Evolutionary conservation across 2,329 filamentous ascomycete species (phyloP).

Genomic region (Colletotrichum acutatum): DNA sequence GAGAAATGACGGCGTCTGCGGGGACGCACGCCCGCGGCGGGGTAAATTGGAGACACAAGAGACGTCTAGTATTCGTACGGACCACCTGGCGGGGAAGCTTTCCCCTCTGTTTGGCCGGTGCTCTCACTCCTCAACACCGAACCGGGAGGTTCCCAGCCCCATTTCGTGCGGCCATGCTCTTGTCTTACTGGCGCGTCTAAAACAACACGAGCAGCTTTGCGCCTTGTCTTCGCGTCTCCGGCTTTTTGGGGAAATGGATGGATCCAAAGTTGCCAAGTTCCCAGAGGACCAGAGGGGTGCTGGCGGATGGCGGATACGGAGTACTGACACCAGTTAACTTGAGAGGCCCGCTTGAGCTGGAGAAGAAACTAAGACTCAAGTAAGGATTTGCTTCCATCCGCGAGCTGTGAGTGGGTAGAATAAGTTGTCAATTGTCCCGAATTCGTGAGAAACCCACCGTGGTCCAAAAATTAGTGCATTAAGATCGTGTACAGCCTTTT

Average conservation of each 20-base stretch:
- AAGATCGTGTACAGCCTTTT: neutral
- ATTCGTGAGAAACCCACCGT: neutral
- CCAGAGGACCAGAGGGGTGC: too few relatives aligned
- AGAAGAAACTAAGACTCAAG: neutral
- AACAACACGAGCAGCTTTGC: neutral
- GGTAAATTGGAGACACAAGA: constrained; percentile 33
- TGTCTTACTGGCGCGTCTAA: constrained; percentile 28
- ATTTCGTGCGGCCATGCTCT: constrained; percentile 13
- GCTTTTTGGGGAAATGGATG: neutral
- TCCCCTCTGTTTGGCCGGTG: neutral
- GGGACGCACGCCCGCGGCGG: constrained; percentile 26
- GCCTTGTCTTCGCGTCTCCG: neutral
- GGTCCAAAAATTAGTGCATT: neutral
- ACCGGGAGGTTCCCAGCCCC: neutral
- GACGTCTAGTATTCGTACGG: neutral
- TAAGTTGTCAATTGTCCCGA: neutral
- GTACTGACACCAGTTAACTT: neutral
- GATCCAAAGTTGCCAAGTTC: neutral
- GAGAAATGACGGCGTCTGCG: constrained; percentile 24
- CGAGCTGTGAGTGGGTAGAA: neutral
- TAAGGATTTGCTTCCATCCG: neutral
- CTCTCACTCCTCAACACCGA: constrained; percentile 11
- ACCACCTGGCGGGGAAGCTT: neutral
- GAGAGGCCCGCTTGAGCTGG: constrained; percentile 19
- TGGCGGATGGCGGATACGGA: neutral